Conservation (phyloP, 805 yeast genomes). For the Lipomyces sp. region DNA sequence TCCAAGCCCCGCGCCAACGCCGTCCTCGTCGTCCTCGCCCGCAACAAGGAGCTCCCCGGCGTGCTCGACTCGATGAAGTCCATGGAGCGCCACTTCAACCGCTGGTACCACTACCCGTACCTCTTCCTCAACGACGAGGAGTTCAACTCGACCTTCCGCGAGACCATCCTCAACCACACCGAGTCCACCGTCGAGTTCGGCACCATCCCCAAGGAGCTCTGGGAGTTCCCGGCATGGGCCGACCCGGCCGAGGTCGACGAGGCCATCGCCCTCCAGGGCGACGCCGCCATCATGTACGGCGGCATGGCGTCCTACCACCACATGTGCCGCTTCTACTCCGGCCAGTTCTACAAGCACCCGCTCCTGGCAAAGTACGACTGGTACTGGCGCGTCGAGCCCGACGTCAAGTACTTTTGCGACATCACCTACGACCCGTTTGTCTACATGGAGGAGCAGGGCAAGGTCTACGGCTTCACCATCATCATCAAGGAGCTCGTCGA, state of each 20-base stretch:
- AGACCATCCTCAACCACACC: conserved; percentile 51
- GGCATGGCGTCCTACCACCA: conserved; percentile 78
- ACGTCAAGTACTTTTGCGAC: conserved; percentile 86
- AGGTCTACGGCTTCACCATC: conserved; percentile 82
- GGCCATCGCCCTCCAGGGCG: conserved; percentile 70
- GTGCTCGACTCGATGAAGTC: conserved; percentile 69
- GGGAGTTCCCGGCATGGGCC: conserved; percentile 64
- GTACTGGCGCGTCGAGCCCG: conserved; percentile 97
- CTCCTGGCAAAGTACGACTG: conserved; percentile 69
- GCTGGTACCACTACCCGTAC: conserved; percentile 93
- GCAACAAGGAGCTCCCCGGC: conserved; percentile 77
- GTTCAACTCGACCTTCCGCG: conserved; percentile 63
- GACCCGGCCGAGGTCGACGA: conserved; percentile 51
- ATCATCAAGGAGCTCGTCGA: conserved; percentile 72
- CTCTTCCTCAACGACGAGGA: conserved; percentile 79
- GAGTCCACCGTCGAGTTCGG: conserved; percentile 72
- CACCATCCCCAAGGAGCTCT: conserved; percentile 50
- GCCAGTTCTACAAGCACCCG: conserved; percentile 76
- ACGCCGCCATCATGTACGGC: conserved; percentile 80
- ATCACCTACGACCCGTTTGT: conserved; percentile 85
- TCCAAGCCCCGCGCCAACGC: conserved; percentile 66
- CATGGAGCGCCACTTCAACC: conserved; percentile 83
- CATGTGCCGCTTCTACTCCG: conserved; percentile 93
- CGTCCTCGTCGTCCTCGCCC: conserved; percentile 74
- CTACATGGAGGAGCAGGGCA: conserved; percentile 66